phyloP scores from a whole-genome alignment of 2,329 filamentous ascomycete genomes.

The Thelonectria rubi region DNA sequence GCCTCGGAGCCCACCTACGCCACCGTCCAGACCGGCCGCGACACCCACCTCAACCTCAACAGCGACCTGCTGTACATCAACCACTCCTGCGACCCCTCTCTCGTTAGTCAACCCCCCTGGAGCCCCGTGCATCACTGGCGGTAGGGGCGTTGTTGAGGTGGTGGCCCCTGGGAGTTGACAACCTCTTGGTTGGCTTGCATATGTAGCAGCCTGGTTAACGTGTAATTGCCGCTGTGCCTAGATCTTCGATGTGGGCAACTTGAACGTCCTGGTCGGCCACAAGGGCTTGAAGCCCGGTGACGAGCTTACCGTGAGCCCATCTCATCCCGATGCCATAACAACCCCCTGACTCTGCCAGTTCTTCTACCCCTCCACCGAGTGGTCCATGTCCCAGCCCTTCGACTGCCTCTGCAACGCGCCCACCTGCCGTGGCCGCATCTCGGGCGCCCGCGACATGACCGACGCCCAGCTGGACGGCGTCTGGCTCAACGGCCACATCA shows the following conservation, averaged over 20 bases:
- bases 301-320: conserved; percentile 62
- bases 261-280: conserved; percentile 66
- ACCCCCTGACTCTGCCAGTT: conserved; percentile 53
- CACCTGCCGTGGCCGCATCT: conserved; percentile 68
- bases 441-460: conserved; percentile 69
- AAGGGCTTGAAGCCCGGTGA: conserved; percentile 64
- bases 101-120: conserved; percentile 57
- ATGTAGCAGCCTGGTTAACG: conserved; percentile 20
- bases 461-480: conserved; percentile 62
- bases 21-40: conserved; percentile 67
- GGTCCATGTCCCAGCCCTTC: conserved; percentile 78
- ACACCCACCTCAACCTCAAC: conserved; percentile 69
- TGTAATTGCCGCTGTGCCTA: conserved; percentile 39
- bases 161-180: neutral
- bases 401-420: conserved; percentile 68
- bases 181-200: too few relatives aligned
- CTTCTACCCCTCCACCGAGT: conserved; percentile 81
- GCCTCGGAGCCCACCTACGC: conserved; percentile 67
- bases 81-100: conserved; percentile 72
- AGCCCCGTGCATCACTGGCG: conserved; percentile 1
- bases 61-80: conserved; percentile 74
- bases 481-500: conserved; percentile 71
- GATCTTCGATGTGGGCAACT: conserved; percentile 68
- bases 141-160: conserved; percentile 8
- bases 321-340: neutral